These are phyloP conservation scores for Penicillium subrubescens DNA, from an alignment of 495 filamentous ascomycete species.

Conservation along the genomic window DNA sequence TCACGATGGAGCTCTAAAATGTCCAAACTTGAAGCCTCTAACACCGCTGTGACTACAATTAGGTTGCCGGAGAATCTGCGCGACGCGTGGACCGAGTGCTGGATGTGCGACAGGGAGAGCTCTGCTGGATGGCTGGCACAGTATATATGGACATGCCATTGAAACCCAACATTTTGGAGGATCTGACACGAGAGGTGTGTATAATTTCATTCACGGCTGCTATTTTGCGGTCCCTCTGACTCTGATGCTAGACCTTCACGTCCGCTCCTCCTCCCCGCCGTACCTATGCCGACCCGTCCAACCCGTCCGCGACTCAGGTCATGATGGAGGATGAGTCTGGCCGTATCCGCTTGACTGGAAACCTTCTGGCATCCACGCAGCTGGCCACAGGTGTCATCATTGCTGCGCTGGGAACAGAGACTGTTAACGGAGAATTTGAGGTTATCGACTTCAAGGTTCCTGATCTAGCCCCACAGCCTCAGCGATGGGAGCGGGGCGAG, in stretches of 20 bases:
- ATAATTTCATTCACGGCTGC: not conserved
- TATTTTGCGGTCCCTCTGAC: not conserved
- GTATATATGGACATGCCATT: conserved; percentile 96
- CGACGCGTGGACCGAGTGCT: conserved; percentile 80
- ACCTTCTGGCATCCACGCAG: conserved; percentile 59
- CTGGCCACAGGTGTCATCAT: conserved; percentile 91
- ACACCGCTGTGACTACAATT: not conserved
- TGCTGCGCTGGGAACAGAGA: conserved; percentile 91
- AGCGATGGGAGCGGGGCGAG: conserved; percentile 68
- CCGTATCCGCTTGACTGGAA: conserved; percentile 78
- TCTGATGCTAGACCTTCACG: conserved; percentile 69
- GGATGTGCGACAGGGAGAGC: conserved; percentile 91
- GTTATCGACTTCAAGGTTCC: conserved; percentile 87
- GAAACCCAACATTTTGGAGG: conserved; percentile 96
- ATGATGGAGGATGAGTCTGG: conserved; percentile 98
- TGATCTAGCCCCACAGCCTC: conserved; percentile 78
- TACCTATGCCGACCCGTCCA: conserved; percentile 64
- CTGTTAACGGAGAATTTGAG: conserved; percentile 87
- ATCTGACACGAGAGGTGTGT: conserved; percentile 87
- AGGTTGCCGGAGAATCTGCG: conserved; percentile 78
- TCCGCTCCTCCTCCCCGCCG: conserved; percentile 76
- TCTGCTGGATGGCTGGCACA: conserved; percentile 95
- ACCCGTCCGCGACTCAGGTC: conserved; percentile 56
- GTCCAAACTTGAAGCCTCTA: conserved; percentile 4
- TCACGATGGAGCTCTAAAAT: too few species aligned